phyloP scores from a whole-genome alignment of 1,284 basidiomycete species.

The Athelia sp. region DNA sequence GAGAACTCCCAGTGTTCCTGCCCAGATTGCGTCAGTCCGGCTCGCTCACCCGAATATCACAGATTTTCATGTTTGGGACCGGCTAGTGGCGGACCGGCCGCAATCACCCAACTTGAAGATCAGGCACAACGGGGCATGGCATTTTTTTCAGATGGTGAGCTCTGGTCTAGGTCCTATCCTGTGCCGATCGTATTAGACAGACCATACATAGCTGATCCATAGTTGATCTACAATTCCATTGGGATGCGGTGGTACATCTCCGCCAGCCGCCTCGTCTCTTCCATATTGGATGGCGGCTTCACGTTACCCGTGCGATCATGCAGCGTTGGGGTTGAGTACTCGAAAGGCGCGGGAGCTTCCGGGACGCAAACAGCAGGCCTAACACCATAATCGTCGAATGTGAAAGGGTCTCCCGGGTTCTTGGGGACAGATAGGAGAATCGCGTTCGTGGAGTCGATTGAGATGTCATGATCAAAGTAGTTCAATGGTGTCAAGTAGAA shows the following conservation, averaged over 20 bases:
- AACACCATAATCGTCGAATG: slow-evolving; percentile 50
- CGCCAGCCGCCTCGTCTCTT: not conserved
- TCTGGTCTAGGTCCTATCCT: too few relatives aligned
- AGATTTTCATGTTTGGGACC: too few relatives aligned
- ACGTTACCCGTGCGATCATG: not conserved
- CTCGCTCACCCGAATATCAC: too few relatives aligned
- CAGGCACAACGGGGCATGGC: too few relatives aligned
- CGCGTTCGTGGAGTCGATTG: slow-evolving; percentile 52
- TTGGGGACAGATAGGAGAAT: slow-evolving; percentile 41
- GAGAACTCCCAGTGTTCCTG: too few relatives aligned
- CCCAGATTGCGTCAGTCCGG: too few relatives aligned
- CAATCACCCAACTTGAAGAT: too few relatives aligned
- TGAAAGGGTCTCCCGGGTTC: slow-evolving; percentile 34
- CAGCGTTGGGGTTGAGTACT: slow-evolving; percentile 22
- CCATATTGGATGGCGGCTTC: not conserved
- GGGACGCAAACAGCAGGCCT: slow-evolving; percentile 43
- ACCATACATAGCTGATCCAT: too few relatives aligned
- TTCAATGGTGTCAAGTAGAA: slow-evolving; percentile 60
- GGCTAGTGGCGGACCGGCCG: too few relatives aligned
- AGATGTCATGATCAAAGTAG: slow-evolving; percentile 59
- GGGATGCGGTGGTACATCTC: not conserved
- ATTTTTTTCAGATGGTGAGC: too few relatives aligned
- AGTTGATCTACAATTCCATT: not conserved
- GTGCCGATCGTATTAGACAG: too few relatives aligned
- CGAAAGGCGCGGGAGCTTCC: slow-evolving; percentile 34